phyloP scores from a whole-genome alignment of 352 stramenopile genomes.

The Poterioochromonas sp. region DNA sequence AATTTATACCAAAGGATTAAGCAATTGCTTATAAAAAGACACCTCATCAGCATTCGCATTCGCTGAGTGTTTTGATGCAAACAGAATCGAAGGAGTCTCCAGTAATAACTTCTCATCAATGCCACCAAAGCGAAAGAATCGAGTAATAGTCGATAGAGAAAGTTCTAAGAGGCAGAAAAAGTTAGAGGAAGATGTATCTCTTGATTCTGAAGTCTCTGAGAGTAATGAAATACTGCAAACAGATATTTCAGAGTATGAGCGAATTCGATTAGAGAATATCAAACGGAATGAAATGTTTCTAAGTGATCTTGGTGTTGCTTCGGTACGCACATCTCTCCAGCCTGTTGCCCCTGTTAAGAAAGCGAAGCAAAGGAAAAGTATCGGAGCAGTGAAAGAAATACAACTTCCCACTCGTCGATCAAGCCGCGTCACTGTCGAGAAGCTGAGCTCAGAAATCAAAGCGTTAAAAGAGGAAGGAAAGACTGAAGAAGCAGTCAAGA shows the following conservation, averaged over 20 bases:
- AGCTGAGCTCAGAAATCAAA: not conserved
- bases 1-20: no score
- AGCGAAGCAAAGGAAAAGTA: not conserved
- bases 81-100: no score
- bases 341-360: not conserved
- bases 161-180: no score
- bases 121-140: no score
- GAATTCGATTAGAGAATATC: conserved; percentile 20
- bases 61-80: no score
- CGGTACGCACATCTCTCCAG: not conserved
- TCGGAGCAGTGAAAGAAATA: not conserved
- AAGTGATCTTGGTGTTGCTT: not conserved
- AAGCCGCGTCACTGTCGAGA: conserved; percentile 22
- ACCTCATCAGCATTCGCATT: no score
- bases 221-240: no score
- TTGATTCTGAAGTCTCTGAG: no score
- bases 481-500: not conserved
- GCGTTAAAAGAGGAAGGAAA: not conserved
- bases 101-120: no score
- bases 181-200: no score
- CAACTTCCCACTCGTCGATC: not conserved
- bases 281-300: conserved; percentile 12
- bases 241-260: conserved; percentile 10
- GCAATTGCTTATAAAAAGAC: no score
- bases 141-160: no score